Percentiles rank a stretch among this genome's conserved stretches.
Conservation (phyloP, 192 early-diverging fungal species). For the Backusella mclennaniae region DNA sequence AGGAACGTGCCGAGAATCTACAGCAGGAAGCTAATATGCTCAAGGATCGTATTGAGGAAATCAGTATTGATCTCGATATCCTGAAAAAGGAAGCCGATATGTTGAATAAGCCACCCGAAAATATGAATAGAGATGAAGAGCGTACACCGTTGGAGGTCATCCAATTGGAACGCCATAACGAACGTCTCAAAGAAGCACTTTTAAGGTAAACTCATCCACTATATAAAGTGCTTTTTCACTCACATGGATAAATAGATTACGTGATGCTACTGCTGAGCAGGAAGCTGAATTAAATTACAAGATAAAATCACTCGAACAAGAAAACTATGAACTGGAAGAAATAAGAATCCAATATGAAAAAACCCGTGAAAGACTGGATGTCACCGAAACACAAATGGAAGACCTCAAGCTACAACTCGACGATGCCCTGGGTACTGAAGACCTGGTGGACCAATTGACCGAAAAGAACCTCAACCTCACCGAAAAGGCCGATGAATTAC, state of each 20-base stretch:
- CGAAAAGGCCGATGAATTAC: slow-evolving; percentile 78
- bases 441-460: slow-evolving; percentile 78
- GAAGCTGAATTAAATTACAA: slow-evolving; percentile 65
- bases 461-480: slow-evolving; percentile 82
- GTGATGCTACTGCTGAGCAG: slow-evolving; percentile 72
- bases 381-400: slow-evolving; percentile 72
- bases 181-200: slow-evolving; percentile 84
- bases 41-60: slow-evolving; percentile 79
- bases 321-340: slow-evolving; percentile 57
- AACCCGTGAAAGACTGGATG: slow-evolving; percentile 50
- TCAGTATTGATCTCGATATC: slow-evolving; percentile 65
- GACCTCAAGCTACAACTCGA: slow-evolving; percentile 82
- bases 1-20: slow-evolving; percentile 76
- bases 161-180: slow-evolving; percentile 80
- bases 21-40: slow-evolving; percentile 66
- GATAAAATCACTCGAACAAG: slow-evolving; percentile 71
- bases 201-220: slow-evolving; percentile 45
- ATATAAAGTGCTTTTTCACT: neutral
- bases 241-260: slow-evolving; percentile 45
- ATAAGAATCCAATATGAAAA: slow-evolving; percentile 57
- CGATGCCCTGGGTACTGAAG: slow-evolving; percentile 75
- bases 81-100: slow-evolving; percentile 57
- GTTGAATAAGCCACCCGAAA: slow-evolving; percentile 21
- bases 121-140: slow-evolving; percentile 26
- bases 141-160: slow-evolving; percentile 52